Evolutionary conservation across 148 eudicot species (phyloP), one percentile per base, ranked within the genome.

Genomic region (Vaccinium vitisidaea): DNA sequence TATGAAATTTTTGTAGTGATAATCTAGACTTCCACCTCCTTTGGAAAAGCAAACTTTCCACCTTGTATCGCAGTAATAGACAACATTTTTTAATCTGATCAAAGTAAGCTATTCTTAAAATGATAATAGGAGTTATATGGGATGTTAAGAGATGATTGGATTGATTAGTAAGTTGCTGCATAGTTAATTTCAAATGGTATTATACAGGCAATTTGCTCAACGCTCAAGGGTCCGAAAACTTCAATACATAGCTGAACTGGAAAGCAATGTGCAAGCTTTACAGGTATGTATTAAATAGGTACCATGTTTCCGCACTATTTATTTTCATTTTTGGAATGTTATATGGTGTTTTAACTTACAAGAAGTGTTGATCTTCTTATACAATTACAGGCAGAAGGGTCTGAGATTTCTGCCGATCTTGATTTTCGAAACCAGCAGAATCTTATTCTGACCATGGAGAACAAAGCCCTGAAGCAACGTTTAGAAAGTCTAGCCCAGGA

Each of bases 181-280:
- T 73, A 5, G n/a, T 13, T 46, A 65, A 39, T 25, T n/a, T 82
- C 80, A 43, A 73, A 79, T 82, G 80, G 69, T 84, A 50, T 85
- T 25, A 11, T 92, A 81, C 92, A 96, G 99, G 92, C 97, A 96
- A 89, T 96, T 93, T 90, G 99, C 99, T 84, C 99, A 96, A 85
- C 94, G 99, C 77, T 96, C 99, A 53, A 92, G 99, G 55, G 99
- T 96, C 81, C 87, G 98, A 75, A 96, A 96, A 86, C 98, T 96
- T 84, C 99, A 96, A 88, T 95, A 96, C 91, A 96, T 96, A 76
- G 95, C 99, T 84, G 99, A 96, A 87, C 91, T 96, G 84, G 99
- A 96, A 88, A 93, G 93, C 86, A 93, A 90, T 79, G 98, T 96
- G 70, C 99, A 96, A 87, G 92, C 95, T 79, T 85, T 96, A 56